phyloP scores from a whole-genome alignment of 257 asterid genomes.

The Ligustrum vulgare region DNA sequence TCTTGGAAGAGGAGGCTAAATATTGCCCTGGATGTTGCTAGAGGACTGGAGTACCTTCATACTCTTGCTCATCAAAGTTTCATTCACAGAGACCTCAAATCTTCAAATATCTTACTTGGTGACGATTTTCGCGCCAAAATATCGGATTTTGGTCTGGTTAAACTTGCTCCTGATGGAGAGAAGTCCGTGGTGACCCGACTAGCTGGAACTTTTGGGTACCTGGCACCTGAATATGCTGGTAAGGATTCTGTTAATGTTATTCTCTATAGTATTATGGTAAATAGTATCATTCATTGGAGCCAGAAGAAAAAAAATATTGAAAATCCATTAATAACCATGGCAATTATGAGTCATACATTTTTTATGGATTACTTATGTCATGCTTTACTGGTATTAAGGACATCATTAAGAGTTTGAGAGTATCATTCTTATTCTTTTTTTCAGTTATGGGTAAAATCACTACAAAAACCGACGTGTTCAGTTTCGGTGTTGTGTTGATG shows the following conservation, averaged over 20 bases:
- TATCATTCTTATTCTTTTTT: neutral
- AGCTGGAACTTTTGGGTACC: constrained; percentile 91
- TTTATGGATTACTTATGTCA: too few species aligned
- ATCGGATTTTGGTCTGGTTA: constrained; percentile 88
- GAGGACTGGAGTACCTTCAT: constrained; percentile 88
- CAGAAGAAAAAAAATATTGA: too few species aligned
- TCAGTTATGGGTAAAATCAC: constrained; percentile 92
- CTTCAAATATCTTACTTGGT: constrained; percentile 78
- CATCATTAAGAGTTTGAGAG: too few species aligned
- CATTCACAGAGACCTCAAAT: constrained; percentile 82
- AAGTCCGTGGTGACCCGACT: constrained; percentile 75
- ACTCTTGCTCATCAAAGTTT: constrained; percentile 76
- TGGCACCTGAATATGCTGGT: constrained; percentile 96
- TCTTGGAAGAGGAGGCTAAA: constrained; percentile 89
- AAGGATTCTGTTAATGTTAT: constrained; percentile 7
- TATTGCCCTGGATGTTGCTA: constrained; percentile 85
- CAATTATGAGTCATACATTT: too few species aligned
- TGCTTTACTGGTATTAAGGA: too few species aligned
- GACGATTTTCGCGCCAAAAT: constrained; percentile 84
- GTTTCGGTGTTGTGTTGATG: constrained; percentile 89
- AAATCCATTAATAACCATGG: too few species aligned
- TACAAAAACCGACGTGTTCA: constrained; percentile 80
- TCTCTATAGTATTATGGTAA: too few species aligned
- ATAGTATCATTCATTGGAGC: too few species aligned
- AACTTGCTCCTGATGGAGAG: constrained; percentile 87